phyloP scores from a whole-genome alignment of 352 stramenopile genomes.

The Globisporangium sylvaticum region DNA sequence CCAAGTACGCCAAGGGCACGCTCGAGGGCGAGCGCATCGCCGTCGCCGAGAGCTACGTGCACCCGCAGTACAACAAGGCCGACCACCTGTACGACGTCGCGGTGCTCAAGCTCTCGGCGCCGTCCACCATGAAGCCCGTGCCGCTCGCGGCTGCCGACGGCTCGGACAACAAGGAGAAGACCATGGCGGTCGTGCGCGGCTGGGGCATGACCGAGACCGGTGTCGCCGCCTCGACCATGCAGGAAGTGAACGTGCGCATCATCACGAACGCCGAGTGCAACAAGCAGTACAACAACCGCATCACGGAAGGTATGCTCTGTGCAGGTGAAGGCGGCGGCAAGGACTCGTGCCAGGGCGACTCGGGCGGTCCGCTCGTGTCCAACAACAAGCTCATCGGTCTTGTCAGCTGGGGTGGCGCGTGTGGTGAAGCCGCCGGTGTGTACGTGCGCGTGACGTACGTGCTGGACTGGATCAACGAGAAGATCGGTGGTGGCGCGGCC shows the following conservation, averaged over 20 bases:
- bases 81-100: slow-evolving; percentile 52
- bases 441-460: slow-evolving; percentile 53
- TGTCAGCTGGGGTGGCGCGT: slow-evolving; percentile 65
- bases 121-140: slow-evolving; percentile 28
- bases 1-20: slow-evolving; percentile 33
- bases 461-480: slow-evolving; percentile 53
- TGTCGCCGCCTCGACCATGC: slow-evolving; percentile 29
- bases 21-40: slow-evolving; percentile 46
- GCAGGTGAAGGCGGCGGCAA: slow-evolving; percentile 42
- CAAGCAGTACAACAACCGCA: slow-evolving; percentile 48
- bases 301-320: slow-evolving; percentile 61
- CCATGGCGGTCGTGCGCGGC: slow-evolving; percentile 48
- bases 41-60: slow-evolving; percentile 35
- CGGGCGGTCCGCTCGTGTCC: slow-evolving; percentile 49
- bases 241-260: slow-evolving; percentile 57
- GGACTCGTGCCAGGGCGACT: slow-evolving; percentile 69
- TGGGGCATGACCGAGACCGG: slow-evolving; percentile 58
- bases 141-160: slow-evolving; percentile 33
- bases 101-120: slow-evolving; percentile 53
- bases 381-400: slow-evolving; percentile 52
- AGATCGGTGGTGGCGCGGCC: slow-evolving; percentile 28
- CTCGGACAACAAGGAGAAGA: slow-evolving; percentile 46
- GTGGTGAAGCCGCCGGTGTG: slow-evolving; percentile 47
- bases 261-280: slow-evolving; percentile 57
- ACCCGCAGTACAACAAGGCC: slow-evolving; percentile 53